Percentiles rank a stretch among this genome's conserved stretches.
Conservation (phyloP, 2,329 filamentous ascomycete genomes). For the Talaromyces marneffei region DNA sequence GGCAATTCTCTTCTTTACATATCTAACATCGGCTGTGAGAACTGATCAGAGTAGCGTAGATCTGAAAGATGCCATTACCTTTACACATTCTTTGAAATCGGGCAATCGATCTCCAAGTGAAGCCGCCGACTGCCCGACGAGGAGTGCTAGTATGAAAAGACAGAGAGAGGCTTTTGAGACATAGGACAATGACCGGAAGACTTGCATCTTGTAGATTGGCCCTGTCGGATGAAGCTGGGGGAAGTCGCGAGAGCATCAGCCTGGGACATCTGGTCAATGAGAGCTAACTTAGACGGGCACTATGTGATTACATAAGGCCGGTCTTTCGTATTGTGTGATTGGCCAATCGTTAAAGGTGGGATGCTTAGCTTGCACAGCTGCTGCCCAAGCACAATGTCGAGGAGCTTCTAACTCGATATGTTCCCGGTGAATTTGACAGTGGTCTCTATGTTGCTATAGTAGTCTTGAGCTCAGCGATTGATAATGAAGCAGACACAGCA, state of each 20-base stretch:
- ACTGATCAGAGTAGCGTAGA: not conserved
- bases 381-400: not conserved
- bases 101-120: conserved; percentile 79
- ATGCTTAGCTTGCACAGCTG: not conserved
- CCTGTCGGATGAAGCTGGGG: not conserved
- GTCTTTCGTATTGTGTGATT: not conserved
- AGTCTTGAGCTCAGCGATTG: not conserved
- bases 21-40: conserved; percentile 49
- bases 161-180: not conserved
- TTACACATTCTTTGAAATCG: conserved; percentile 80
- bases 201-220: not conserved
- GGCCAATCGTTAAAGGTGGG: not conserved
- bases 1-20: conserved; percentile 76
- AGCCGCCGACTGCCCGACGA: conserved; percentile 48
- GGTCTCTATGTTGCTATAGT: not conserved
- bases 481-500: not conserved
- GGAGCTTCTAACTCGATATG: not conserved
- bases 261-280: not conserved
- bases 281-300: not conserved
- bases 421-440: not conserved
- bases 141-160: conserved; percentile 25
- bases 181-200: not conserved
- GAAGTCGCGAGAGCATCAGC: not conserved
- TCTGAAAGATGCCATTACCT: conserved; percentile 50
- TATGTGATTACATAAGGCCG: not conserved